Base-by-base conservation (phyloP, 495 filamentous ascomycete genomes). In the Cenococcum geophilum region DNA sequence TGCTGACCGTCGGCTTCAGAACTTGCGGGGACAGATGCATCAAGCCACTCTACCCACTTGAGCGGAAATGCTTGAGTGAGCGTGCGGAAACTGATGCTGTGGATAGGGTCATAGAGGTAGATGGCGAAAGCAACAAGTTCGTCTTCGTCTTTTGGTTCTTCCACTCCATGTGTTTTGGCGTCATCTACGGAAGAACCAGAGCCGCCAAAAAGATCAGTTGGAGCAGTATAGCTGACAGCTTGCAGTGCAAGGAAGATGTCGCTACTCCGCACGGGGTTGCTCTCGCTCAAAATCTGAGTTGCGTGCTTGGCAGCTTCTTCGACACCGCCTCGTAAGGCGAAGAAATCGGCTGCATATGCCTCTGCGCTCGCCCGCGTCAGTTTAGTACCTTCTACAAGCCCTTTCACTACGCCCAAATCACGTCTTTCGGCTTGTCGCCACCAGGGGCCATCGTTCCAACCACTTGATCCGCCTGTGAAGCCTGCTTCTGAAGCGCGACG, bases 171-270 rank as follows among this genome's bases (percentile, higher is more conserved):
- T 8, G 75, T 74, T 9, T 82, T 79, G 14, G 74, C 68, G 21
- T 72, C 75, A 1, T 75, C 67, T 59, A 83, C 78, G 11, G 54
- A 16, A 12, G 59, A 55, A 6, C 22, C 73, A 27, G 79, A 76
- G 4, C 78, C 79, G 63, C 80, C 79, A 76, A 96, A 96, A 0
- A 96, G 79, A 2, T 86, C 83, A 48, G 77, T 71, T 40, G 83
- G 83, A 16, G 71, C 73, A 14, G 76, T 75, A 68, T 89, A 84
- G 52, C 76, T 78, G 66, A 97, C 83, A 2, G 95, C 90, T 75
- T 97, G 95, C 49, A 97, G 86, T 21, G 91, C 84, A 12, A 98
- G 81, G 82, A 97, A 98, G 62, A 98, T 90, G 71, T 98, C 91
- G 63, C 88, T 92, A 72, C 83, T 91, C 48, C 93, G 86, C 21